Conservation (phyloP, 495 filamentous ascomycete genomes). For the Aeminium ludgeri region DNA sequence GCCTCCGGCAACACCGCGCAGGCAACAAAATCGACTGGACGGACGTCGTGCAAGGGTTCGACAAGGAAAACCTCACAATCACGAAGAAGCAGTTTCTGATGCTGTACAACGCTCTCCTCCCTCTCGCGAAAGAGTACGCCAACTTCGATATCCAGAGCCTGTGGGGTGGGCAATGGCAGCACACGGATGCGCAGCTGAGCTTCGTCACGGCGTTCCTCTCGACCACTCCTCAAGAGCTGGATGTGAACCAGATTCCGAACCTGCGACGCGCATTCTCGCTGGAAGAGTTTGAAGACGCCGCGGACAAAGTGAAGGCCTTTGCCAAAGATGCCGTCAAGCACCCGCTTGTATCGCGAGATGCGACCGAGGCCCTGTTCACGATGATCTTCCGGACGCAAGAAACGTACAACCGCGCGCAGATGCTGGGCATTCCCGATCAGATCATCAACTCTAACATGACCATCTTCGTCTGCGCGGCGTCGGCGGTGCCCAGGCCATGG, state of each 20-base stretch:
- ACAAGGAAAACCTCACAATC: conserved; percentile 60
- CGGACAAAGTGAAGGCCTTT: conserved; percentile 49
- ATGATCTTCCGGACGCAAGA: conserved; percentile 33
- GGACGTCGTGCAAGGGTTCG: conserved; percentile 62
- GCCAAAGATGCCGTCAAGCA: conserved; percentile 64
- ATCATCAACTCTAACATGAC: conserved; percentile 52
- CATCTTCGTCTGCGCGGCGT: conserved; percentile 64
- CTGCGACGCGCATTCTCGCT: conserved; percentile 60
- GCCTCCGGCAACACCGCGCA: conserved; percentile 37
- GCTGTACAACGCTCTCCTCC: conserved; percentile 58
- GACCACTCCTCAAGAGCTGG: conserved; percentile 50
- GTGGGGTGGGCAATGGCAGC: conserved; percentile 83
- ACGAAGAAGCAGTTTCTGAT: conserved; percentile 62
- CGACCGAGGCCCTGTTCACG: conserved; percentile 44
- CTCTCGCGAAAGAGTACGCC: conserved; percentile 43
- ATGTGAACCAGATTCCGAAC: conserved; percentile 65
- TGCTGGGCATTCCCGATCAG: conserved; percentile 36
- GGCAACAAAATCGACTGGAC: conserved; percentile 60
- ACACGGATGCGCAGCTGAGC: conserved; percentile 71
- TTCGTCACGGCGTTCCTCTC: conserved; percentile 72
- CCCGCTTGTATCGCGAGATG: conserved; percentile 74
- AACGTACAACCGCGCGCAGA: conserved; percentile 25
- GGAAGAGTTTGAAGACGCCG: conserved; percentile 58
- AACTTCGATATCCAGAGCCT: conserved; percentile 62
- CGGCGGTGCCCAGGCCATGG: conserved; percentile 52